Evolutionary conservation across 371 early-diverging fungal species (phyloP).

Genomic region (Smittium culicis): DNA sequence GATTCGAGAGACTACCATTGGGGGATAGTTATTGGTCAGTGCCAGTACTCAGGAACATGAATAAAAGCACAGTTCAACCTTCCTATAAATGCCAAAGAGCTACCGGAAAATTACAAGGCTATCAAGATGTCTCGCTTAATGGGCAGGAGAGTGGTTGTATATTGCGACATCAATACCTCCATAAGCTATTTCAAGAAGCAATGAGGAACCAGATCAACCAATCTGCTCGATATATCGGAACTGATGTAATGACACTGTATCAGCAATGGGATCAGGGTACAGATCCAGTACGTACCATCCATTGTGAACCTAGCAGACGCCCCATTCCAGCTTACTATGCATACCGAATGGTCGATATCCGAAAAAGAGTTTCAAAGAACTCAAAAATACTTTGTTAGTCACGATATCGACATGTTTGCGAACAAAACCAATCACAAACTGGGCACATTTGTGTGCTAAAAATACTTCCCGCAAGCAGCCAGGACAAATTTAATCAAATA

Average conservation of each 20-base stretch:
- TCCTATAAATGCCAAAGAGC: not conserved
- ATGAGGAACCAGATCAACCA: not conserved
- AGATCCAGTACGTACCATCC: not conserved
- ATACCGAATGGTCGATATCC: not conserved
- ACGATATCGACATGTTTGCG: not conserved
- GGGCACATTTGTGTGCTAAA: not conserved
- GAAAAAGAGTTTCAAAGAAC: not conserved
- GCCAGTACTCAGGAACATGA: not conserved
- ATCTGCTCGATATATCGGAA: not conserved
- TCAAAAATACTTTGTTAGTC: not conserved
- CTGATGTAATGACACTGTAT: not conserved
- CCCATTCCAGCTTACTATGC: not conserved
- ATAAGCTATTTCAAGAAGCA: not conserved
- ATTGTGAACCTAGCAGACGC: not conserved
- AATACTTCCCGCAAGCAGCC: not conserved
- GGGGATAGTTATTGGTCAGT: not conserved
- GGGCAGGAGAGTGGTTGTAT: not conserved
- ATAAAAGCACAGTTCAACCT: not conserved
- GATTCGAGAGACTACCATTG: not conserved
- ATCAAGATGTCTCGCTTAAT: not conserved
- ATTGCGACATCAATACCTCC: constrained; percentile 1
- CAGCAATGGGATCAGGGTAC: not conserved
- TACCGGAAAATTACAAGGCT: too few relatives aligned
- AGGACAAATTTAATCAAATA: not conserved
- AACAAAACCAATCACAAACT: not conserved